Evolutionary conservation across 2,329 filamentous ascomycete species (phyloP), one percentile per base, ranked within the genome.

Genomic region (Aspergillus felis): DNA sequence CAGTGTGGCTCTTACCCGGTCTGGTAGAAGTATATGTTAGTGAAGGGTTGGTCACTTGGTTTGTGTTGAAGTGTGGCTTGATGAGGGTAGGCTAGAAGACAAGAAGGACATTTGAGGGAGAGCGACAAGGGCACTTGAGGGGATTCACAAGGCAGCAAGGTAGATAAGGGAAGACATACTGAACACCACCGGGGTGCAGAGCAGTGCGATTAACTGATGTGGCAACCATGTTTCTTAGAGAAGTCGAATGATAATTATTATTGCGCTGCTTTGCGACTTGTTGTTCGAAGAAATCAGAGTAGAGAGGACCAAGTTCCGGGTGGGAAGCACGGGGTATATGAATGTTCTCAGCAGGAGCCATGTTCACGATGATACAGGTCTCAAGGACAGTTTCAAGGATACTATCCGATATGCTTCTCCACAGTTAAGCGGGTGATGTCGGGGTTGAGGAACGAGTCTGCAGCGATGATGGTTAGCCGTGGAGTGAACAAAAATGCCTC

Each of bases 121-220:
- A 17, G 47, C 20, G 24, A 22, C 20, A 24, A 47, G 24, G 44
- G 44, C 20, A 25, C 20, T 20, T 14, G 29, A 32, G 10, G 29
- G 29, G 4, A 32, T 38, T n/a, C 32, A 38, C 32, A 35, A 35
- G 32, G 32, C 32, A 38, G 32, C 32, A 38, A 38, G 32, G 32
- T 38, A 17, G 20, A 38, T 27, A 54, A 56, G 42, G 41, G 50
- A 50, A 46, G 57, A 88, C 91, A 78, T 85, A 95, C 91, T 89
- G 83, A 67, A 97, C 89, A 87, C 92, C 92, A 76, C 86, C 82
- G 62, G 92, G 92, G 84, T 96, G 92, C 68, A 96, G 88, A 70
- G 86, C 86, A 70, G 92, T 97, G 82, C 92, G 93, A 86, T 97
- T 96, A 72, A 97, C 85, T 68, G 77, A 82, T 66, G 81, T 76